Evolutionary conservation across 2,329 filamentous ascomycete species (phyloP), one percentile per base, ranked within the genome.

Genomic region (Apiospora phragmitis): DNA sequence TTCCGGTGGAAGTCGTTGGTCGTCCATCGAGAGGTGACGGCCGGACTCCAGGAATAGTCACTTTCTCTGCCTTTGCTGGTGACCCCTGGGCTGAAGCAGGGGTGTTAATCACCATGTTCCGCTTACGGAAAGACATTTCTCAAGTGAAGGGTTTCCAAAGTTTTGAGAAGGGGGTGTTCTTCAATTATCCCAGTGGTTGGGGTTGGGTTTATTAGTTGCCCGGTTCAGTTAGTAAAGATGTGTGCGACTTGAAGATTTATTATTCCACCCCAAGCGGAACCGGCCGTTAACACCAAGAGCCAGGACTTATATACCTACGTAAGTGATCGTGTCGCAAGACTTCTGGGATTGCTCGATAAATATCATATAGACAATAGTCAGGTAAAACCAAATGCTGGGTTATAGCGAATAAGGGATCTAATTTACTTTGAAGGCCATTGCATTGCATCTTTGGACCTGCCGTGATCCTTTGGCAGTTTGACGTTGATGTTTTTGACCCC

Each of bases 11-110:
- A 2, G 93, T 98, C 9, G 94, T 97, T 47, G 91, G 87, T 66
- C 94, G 91, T 70, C 95, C 95, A 79, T 97, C 95, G 42, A 97
- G 85, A 65, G 95, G 94, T 16, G 96, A 99, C 21, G 95, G 94
- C 67, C 95, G 90, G 29, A 94, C 87, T 26, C 87, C 88, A 0
- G 82, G 80, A 2, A 82, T 76, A 49, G 84, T 81, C 26, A 80
- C 77, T 71, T 80, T 81, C 71, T 83, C 82, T 67, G 77, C 78
- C 51, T 78, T 77, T 21, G 80, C 71, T 49, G 81, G 80, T 49
- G 74, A 68, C n/a, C 74, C 68, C 70, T 79, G 77, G 41, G 79
- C 74, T 38, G 80, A 76, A 24, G 76, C 70, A 59, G 81, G 72
- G 51, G 80, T 79, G 68, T 82, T 84, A 62, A 90, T 83, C 14